phyloP scores from a whole-genome alignment of 768 basidiomycete genomes.

The Suillus placidus region DNA sequence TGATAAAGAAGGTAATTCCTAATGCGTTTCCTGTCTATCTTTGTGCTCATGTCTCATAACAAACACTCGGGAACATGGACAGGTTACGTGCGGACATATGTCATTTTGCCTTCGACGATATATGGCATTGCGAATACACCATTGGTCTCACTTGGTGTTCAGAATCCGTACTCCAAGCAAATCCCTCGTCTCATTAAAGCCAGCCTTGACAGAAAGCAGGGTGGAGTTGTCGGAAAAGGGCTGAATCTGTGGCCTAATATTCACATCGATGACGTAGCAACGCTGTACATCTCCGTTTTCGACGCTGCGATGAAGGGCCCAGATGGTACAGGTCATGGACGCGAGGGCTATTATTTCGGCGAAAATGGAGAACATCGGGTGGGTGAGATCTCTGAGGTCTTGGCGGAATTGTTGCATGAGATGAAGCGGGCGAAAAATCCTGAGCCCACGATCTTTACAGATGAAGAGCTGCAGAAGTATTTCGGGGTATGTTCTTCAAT shows the following conservation, averaged over 20 bases:
- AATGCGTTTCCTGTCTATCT: background rate
- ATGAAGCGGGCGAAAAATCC: constrained; percentile 17
- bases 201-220: constrained; percentile 23
- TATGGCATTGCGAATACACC: constrained; percentile 24
- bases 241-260: constrained; percentile 30
- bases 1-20: constrained; percentile 46
- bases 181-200: constrained; percentile 28
- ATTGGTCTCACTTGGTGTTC: constrained; percentile 23
- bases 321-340: constrained; percentile 22
- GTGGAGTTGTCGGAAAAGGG: constrained; percentile 29
- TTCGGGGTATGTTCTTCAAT: background rate
- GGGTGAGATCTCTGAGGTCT: constrained; percentile 18
- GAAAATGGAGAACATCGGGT: constrained; percentile 23
- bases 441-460: constrained; percentile 20
- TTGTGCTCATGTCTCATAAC: constrained; percentile 36
- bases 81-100: constrained; percentile 53
- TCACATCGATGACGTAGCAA: constrained; percentile 24
- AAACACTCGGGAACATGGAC: constrained; percentile 45
- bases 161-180: constrained; percentile 26
- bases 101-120: constrained; percentile 47
- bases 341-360: constrained; percentile 30
- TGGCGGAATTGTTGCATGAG: constrained; percentile 20
- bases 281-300: constrained; percentile 21
- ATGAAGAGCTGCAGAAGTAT: constrained; percentile 19
- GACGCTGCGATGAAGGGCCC: constrained; percentile 13